Evolutionary conservation across 345 rosid genomes (phyloP), one percentile per base, ranked within the genome.

Genomic region (Dimocarpus longan): DNA sequence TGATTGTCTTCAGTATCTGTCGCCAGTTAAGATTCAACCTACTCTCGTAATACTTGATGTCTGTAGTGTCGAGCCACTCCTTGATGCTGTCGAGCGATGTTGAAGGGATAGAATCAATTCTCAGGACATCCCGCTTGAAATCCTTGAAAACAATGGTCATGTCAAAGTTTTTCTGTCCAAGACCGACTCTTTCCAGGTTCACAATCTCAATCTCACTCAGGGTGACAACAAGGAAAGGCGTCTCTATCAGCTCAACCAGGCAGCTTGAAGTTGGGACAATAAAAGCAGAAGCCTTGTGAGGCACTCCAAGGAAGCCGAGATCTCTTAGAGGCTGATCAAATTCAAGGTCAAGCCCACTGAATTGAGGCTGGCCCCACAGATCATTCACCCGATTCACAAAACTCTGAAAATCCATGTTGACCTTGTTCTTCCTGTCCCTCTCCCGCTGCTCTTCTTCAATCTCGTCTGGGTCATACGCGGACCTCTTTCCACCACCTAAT

Each of bases 401-500:
- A 86, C 79, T 90, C 79, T 89, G 90, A 68, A 93, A 96, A 68
- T 93, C 99, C 93, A 87, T 88, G 82, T 93, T 93, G 81, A 91
- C 90, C 84, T 96, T 93, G 79, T 92, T 92, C 82, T 96, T 94
- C 81, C 97, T 83, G 21, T 85, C 94, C 21, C 97, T 91, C 84
- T 96, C 99, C 52, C 97, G 82, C 71, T 95, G 97, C 74, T 96
- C 98, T 84, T 94, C 98, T 73, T 94, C 97, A 56, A 96, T 89
- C 86, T 94, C 99, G 74, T 93, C 99, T 7, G 98, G 99, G 77
- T 96, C 99, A 83, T 96, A 91, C 43, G 95, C 94, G 72, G 99
- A 94, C 80, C 97, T 89, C 88, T 90, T 94, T 18, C 90, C 92
- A 80, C 99, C 97, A 50, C 97, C 99, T 69, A 96, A 62, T 19